Base-by-base conservation (phyloP, 805 yeast species). In the Blastobotrys terrestris region DNA sequence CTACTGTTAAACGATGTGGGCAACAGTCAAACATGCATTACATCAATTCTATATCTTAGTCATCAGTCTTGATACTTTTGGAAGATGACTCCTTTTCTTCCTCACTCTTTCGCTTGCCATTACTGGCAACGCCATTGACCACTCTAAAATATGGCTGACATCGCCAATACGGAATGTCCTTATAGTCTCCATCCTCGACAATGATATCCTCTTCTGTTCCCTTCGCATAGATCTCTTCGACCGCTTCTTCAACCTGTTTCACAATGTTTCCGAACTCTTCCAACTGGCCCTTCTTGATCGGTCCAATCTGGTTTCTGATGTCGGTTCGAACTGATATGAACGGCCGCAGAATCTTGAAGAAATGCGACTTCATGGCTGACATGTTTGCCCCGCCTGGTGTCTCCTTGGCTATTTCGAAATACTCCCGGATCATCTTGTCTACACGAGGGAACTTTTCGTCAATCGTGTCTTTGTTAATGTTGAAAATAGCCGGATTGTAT, bases 111-210 rank as follows among this genome's bases (percentile, higher is more conserved):
- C 58, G 51, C 46, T 62, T 60, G 20, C 70, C 70, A 41, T 66
- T 66, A 39, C 65, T 60, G 31, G 63, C 58, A 1, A 79, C 81
- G 19, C 98, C 98, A 65, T 88, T 79, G 1, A 92, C 96, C 2
- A 84, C 83, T 61, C 99, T 77, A 75, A 92, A 92, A 66, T 87
- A 86, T 1, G 99, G 99, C 70, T 92, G 99, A 58, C 96, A 83
- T 62, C 98, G 78, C 98, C 98, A 92, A 67, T 85, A 90, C 1
- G 99, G 98, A 14, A 92, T 80, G 3, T 76, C 78, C 66, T 82
- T 81, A 67, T 94, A 92, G 2, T 50, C 53, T 47, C 95, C 96
- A 91, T 95, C 85, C 20, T 69, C 63, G 0, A 69, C 71, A 0
- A 85, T 75, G 2, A 63, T 67, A 62, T 89, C 97, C 2, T 69